Evolutionary conservation across 2,329 filamentous ascomycete species (phyloP), one percentile per base, ranked within the genome.

Genomic region (Hyphodiscus sp.): DNA sequence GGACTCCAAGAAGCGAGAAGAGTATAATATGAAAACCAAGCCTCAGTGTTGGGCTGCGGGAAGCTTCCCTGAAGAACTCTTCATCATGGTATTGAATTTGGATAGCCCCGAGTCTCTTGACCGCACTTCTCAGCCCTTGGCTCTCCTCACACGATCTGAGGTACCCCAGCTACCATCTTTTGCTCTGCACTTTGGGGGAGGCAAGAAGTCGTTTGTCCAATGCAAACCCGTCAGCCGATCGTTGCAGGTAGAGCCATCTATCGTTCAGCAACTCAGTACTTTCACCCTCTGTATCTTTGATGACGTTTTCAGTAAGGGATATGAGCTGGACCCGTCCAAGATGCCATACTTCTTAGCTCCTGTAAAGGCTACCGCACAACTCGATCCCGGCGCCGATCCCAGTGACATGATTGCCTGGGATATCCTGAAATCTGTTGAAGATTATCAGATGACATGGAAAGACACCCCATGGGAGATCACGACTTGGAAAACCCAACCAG

Each of bases 301-400:
- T 16, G 90, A 97, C 61, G 74, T 96, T 0, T 97, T 96, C 73
- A 92, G 91, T 69, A 99, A 99, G 68, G 76, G 77, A 2, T 99
- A 89, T 63, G 82, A 87, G 47, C 74, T 80, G 0, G 75, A 82
- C 16, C 61, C 75, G 0, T 69, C 76, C 0, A 82, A 85, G 26
- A 79, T 96, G 67, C 86, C 91, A 0, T 99, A 96, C 69, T 96
- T 91, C 74, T 65, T 96, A 15, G 87, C 83, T 0, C 92, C 94
- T 6, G 59, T 76, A 15, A 62, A 48, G 18, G 44, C 56, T 54
- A 49, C 47, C 26, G 48, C 45, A 29, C 2, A 45, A 15, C 20
- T 55, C 26, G 45, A 47, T 16, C 26, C 41, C 11, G 38, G 55
- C 5, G 44, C 42, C n/a, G 49, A 61, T 50, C 55, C 62, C 6